These are phyloP conservation scores for Penicillium sp. DNA, from an alignment of 2,329 filamentous ascomycete species.

Conservation along the genomic window DNA sequence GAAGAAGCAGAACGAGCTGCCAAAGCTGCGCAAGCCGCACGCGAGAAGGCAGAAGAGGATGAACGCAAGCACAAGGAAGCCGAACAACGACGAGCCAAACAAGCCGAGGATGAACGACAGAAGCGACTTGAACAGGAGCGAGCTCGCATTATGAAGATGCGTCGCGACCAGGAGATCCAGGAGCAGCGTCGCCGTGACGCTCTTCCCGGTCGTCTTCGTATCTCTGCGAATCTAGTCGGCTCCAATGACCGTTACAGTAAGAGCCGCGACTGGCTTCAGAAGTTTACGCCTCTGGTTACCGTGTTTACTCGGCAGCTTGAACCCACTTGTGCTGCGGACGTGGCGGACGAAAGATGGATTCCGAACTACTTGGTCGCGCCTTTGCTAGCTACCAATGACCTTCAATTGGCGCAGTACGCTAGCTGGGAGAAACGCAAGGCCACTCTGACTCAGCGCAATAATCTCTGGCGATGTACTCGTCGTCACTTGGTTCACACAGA, in stretches of 20 bases:
- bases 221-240: slow-evolving; percentile 46
- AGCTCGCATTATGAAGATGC: slow-evolving; percentile 43
- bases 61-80: slow-evolving; percentile 44
- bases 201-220: slow-evolving; percentile 46
- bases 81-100: slow-evolving; percentile 43
- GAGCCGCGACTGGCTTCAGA: slow-evolving; percentile 44
- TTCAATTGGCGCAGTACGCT: slow-evolving; percentile 35
- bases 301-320: slow-evolving; percentile 46
- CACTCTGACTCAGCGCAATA: slow-evolving; percentile 44
- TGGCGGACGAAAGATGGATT: slow-evolving; percentile 49
- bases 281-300: slow-evolving; percentile 49
- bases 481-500: slow-evolving; percentile 46
- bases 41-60: slow-evolving; percentile 45
- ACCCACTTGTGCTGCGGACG: slow-evolving; percentile 33
- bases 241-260: slow-evolving; percentile 44
- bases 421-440: slow-evolving; percentile 48
- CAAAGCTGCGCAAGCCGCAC: slow-evolving; percentile 36
- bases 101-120: slow-evolving; percentile 49
- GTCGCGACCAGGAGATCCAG: slow-evolving; percentile 46
- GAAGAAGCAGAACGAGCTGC: slow-evolving; percentile 39
- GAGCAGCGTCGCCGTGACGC: slow-evolving; percentile 48
- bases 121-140: slow-evolving; percentile 45
- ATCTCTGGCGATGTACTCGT: slow-evolving; percentile 50
- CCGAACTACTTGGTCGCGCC: slow-evolving; percentile 51
- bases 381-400: slow-evolving; percentile 50